These are phyloP conservation scores for Botrytis medusae DNA, from an alignment of 2,329 filamentous ascomycete genomes.

Conservation along the genomic window DNA sequence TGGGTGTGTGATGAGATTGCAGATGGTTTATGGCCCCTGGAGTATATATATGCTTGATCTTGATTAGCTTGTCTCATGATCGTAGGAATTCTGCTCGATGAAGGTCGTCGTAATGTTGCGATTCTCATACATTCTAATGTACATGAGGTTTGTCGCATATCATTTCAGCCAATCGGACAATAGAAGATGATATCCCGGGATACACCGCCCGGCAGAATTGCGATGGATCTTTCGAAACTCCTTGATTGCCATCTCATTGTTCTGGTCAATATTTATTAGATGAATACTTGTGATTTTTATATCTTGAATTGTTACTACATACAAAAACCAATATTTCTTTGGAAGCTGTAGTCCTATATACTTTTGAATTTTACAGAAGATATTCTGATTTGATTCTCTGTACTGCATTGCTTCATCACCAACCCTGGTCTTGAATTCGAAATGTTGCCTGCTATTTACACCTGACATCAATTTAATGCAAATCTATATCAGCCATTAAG, in stretches of 20 bases:
- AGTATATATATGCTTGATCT: neutral
- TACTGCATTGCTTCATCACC: neutral
- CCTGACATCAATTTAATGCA: neutral
- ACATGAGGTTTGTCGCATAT: neutral
- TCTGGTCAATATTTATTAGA: neutral
- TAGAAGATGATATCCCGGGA: neutral
- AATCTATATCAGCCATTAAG: neutral
- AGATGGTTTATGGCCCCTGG: neutral
- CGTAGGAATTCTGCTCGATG: neutral
- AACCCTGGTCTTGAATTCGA: conserved; percentile 1
- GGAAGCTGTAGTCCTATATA: neutral
- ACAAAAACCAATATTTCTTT: neutral
- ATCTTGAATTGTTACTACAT: neutral
- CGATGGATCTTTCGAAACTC: neutral
- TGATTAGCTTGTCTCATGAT: neutral
- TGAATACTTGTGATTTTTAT: neutral
- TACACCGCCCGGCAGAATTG: conserved; percentile 19
- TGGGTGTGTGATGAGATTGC: neutral
- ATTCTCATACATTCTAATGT: neutral
- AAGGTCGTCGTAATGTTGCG: neutral
- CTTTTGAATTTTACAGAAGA: neutral
- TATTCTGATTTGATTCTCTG: neutral
- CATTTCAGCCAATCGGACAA: neutral
- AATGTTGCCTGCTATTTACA: conserved; percentile 1
- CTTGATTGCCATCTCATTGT: neutral